phyloP scores from a whole-genome alignment of 2,329 filamentous ascomycete genomes.

The Rhinocladiella mackenziei region DNA sequence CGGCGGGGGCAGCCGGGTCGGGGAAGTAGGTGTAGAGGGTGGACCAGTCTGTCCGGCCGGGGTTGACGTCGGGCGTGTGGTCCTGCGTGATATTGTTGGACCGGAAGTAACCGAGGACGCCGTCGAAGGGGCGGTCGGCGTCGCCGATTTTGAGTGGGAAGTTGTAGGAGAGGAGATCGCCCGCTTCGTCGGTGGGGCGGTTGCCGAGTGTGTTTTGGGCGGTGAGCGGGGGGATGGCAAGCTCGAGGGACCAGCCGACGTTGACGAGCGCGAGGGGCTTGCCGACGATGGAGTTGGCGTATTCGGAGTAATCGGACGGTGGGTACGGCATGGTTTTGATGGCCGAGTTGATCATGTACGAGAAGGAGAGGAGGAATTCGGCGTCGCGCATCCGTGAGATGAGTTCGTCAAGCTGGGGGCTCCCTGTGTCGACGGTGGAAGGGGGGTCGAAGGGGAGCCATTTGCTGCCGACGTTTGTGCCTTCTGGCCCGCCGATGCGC shows the following conservation, averaged over 20 bases:
- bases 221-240: constrained; percentile 17
- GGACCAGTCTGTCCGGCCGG: neutral
- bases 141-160: constrained; percentile 42
- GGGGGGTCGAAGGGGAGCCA: constrained; percentile 29
- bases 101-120: constrained; percentile 42
- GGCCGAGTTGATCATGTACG: constrained; percentile 38
- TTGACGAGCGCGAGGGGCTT: constrained; percentile 36
- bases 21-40: neutral
- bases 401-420: constrained; percentile 27
- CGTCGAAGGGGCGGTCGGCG: constrained; percentile 35
- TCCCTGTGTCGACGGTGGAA: too few relatives aligned
- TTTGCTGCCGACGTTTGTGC: constrained; percentile 3
- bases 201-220: constrained; percentile 12
- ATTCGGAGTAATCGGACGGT: constrained; percentile 38
- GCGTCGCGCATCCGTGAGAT: constrained; percentile 3
- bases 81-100: neutral
- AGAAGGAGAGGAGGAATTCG: constrained; percentile 26
- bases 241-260: constrained; percentile 33
- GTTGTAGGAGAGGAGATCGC: constrained; percentile 32
- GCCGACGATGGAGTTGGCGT: constrained; percentile 31
- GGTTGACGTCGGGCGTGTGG: neutral
- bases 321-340: constrained; percentile 30
- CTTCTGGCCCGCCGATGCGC: constrained; percentile 21
- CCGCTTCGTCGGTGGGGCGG: neutral
- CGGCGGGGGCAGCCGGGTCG: neutral